Evolutionary conservation across 2,329 filamentous ascomycete species (phyloP), one percentile per base, ranked within the genome.

Genomic region (Phialophora verrucosa): DNA sequence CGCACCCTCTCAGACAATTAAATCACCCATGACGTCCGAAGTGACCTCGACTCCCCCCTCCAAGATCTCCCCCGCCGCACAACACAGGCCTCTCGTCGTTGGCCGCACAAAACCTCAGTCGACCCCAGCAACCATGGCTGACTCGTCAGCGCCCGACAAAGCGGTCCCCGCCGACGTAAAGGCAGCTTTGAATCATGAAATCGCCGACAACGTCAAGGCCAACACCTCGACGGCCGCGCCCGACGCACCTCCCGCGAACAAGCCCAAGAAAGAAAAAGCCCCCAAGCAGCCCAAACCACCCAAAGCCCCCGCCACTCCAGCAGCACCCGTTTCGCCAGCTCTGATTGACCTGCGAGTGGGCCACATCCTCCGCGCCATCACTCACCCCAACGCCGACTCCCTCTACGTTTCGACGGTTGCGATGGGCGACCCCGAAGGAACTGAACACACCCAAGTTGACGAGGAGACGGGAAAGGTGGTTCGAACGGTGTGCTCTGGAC

Each of bases 301-400:
- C 82, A 87, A 86, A 70, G 84, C 88, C 6, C 83, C 88, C 7
- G 83, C 87, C 2, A 81, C 91, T 5, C 85, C 87, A 58, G 86
- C 92, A 59, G 90, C 92, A 12, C 90, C 92, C 1, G 88, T 92
- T 4, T 91, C 92, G 1, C 95, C 95, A 2, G 84, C 86, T 66
- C 87, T 97, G 68, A 97, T 99, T 77, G 95, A 99, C 78, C 89
- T 99, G 59, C 90, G 95, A 70, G 94, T 99, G 68, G 95, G 95
- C 68, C 95, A 98, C 83, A 97, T 99, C 74, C 89, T 99, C 76
- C 96, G 97, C 82, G 93, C 93, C 59, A 87, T 95, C 81, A 91
- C 93, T 79, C 95, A 99, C 83, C 95, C 95, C 62, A 96, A 99
- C 75, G 95, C 95, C 71, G 95, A 99, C 83, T 96, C 91, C 12